Conservation (phyloP, 2,329 filamentous ascomycete species). For the Neofusicoccum sp. region DNA sequence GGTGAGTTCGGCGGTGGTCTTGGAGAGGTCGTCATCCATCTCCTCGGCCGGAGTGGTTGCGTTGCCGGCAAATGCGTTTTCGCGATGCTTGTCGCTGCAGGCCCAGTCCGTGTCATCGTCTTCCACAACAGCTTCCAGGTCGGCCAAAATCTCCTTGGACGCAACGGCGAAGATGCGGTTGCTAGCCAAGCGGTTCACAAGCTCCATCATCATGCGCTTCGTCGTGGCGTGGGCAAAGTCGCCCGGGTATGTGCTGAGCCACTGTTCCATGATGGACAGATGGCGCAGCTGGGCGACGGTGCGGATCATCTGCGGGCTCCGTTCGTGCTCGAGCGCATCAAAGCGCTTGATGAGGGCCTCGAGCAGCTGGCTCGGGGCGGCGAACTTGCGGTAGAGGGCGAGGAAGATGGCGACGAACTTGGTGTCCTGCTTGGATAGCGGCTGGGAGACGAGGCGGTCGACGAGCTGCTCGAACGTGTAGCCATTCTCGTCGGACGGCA, state of each 20-base stretch:
- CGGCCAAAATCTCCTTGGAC: conserved; percentile 78
- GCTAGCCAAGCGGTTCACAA: conserved; percentile 70
- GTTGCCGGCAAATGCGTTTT: conserved; percentile 34
- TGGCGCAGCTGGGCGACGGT: conserved; percentile 80
- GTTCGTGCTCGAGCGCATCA: conserved; percentile 66
- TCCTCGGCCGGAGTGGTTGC: conserved; percentile 41
- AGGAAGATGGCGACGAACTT: conserved; percentile 89
- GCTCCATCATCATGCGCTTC: conserved; percentile 67
- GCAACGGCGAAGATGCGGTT: conserved; percentile 82
- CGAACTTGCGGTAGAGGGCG: conserved; percentile 91
- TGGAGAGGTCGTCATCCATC: conserved; percentile 7
- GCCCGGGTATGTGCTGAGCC: conserved; percentile 86
- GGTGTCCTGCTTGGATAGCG: conserved; percentile 79
- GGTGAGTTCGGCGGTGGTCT: conserved; percentile 12
- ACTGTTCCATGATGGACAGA: conserved; percentile 79
- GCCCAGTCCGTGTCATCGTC: conserved; percentile 95
- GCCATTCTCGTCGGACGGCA: conserved; percentile 57
- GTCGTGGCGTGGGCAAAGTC: conserved; percentile 84
- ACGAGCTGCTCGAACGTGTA: conserved; percentile 60
- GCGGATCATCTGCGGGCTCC: conserved; percentile 68
- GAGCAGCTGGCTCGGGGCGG: conserved; percentile 75
- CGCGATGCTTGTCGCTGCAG: conserved; percentile 67
- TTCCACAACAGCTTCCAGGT: conserved; percentile 71
- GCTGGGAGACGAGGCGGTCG: conserved; percentile 78
- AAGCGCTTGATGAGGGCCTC: conserved; percentile 74